Conservation (phyloP, 192 early-diverging fungal species). For the Podila minutissima region DNA sequence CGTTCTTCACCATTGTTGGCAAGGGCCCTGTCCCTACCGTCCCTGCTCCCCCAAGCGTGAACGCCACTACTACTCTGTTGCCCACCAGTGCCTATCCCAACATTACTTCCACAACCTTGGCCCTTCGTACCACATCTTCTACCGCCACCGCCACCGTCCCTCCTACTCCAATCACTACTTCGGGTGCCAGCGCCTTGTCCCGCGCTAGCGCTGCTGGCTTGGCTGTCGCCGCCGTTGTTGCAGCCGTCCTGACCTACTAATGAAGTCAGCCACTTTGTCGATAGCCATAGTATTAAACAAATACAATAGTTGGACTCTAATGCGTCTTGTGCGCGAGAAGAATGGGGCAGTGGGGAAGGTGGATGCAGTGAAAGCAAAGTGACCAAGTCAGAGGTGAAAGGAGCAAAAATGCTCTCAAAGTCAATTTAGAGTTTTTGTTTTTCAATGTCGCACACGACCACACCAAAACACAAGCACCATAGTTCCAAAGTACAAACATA, state of each 20-base stretch:
- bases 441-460: too few relatives aligned
- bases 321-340: too few relatives aligned
- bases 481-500: too few relatives aligned
- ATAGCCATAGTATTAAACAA: not conserved
- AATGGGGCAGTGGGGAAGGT: too few relatives aligned
- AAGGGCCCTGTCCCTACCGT: slow-evolving; percentile 15
- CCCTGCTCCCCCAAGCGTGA: slow-evolving; percentile 5
- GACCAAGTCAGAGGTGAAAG: too few relatives aligned
- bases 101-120: not conserved
- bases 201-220: slow-evolving; percentile 10
- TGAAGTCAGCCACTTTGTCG: not conserved
- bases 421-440: too few relatives aligned
- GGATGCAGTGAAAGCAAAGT: too few relatives aligned
- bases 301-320: not conserved
- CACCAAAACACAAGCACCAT: too few relatives aligned
- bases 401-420: too few relatives aligned
- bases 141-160: not conserved
- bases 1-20: slow-evolving; percentile 25
- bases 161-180: not conserved
- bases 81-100: not conserved
- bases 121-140: not conserved
- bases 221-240: slow-evolving; percentile 12
- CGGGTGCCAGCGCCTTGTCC: slow-evolving; percentile 4
- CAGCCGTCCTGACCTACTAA: slow-evolving; percentile 19
- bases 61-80: not conserved